phyloP scores from a whole-genome alignment of 129 eudicot genomes.

The Centaurea solstitialis region DNA sequence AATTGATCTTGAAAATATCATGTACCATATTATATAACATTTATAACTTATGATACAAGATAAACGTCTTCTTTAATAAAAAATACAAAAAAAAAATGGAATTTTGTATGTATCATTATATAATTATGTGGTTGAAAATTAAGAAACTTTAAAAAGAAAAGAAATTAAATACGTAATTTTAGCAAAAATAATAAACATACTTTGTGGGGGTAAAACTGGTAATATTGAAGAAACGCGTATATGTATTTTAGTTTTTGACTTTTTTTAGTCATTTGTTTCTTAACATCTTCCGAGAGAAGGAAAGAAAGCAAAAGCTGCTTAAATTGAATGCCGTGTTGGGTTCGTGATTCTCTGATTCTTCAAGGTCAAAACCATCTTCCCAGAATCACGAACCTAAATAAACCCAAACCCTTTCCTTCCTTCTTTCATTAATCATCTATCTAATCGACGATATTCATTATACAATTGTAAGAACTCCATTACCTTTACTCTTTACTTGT shows the following conservation, averaged over 20 bases:
- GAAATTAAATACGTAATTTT: neutral
- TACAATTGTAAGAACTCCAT: conserved; percentile 25
- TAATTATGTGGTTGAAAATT: no score
- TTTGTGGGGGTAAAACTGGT: no score
- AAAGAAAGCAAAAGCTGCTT: neutral
- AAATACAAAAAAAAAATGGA: no score
- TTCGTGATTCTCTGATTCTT: conserved; percentile 31
- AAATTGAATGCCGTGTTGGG: conserved; percentile 29
- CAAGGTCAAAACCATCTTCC: conserved; percentile 17
- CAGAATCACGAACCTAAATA: conserved; percentile 40
- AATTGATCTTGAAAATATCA: no score
- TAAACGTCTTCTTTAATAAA: no score
- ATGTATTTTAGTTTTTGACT: conserved; percentile 15
- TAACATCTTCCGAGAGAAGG: conserved; percentile 14
- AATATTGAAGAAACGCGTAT: conserved; percentile 13
- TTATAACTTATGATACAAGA: no score
- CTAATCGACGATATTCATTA: conserved; percentile 5
- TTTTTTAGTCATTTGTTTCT: conserved; percentile 10
- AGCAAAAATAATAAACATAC: neutral
- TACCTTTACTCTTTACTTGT: conserved; percentile 19
- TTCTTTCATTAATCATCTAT: neutral
- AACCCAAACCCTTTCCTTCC: conserved; percentile 21
- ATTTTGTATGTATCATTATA: no score
- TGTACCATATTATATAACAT: no score
- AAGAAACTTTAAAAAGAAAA: no score